These are phyloP conservation scores for Lathyrus aphaca DNA, from an alignment of 306 rosid genomes.

Conservation along the genomic window DNA sequence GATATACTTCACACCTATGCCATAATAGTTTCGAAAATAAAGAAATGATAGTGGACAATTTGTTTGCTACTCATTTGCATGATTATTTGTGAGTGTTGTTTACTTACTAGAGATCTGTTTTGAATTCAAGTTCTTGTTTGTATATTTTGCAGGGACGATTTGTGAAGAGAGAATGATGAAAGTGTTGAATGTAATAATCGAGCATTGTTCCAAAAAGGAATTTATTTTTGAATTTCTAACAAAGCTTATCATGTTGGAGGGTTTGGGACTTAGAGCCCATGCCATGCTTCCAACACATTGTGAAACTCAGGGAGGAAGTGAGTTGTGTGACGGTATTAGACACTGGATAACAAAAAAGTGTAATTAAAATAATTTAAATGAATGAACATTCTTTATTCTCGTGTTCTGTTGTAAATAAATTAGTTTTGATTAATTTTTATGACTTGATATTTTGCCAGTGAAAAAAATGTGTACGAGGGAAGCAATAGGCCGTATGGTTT, in stretches of 20 bases:
- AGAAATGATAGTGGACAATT: not conserved
- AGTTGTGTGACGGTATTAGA: conserved; percentile 4
- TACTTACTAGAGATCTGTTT: not conserved
- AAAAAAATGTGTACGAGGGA: not conserved
- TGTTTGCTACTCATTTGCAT: not conserved
- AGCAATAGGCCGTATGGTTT: not conserved
- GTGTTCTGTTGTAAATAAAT: not conserved
- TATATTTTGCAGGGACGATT: conserved; percentile 77
- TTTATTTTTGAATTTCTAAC: not conserved
- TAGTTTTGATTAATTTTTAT: not conserved
- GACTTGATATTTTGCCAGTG: not conserved
- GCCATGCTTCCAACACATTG: not conserved
- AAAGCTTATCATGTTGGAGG: conserved; percentile 1
- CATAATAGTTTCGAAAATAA: too few relatives aligned
- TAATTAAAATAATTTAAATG: conserved; percentile 13
- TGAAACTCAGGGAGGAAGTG: not conserved
- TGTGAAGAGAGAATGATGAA: conserved; percentile 81
- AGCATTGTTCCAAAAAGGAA: not conserved
- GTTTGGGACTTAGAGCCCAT: not conserved
- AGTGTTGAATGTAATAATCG: conserved; percentile 23
- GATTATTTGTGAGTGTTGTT: not conserved
- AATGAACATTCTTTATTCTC: conserved; percentile 14
- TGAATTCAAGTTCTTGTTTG: not conserved
- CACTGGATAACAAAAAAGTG: not conserved
- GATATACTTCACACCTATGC: too few relatives aligned